Evolutionary conservation across 73 alveolate species (phyloP), one percentile per base, ranked within the genome.

Genomic region (Tetrahymena malaccensis): DNA sequence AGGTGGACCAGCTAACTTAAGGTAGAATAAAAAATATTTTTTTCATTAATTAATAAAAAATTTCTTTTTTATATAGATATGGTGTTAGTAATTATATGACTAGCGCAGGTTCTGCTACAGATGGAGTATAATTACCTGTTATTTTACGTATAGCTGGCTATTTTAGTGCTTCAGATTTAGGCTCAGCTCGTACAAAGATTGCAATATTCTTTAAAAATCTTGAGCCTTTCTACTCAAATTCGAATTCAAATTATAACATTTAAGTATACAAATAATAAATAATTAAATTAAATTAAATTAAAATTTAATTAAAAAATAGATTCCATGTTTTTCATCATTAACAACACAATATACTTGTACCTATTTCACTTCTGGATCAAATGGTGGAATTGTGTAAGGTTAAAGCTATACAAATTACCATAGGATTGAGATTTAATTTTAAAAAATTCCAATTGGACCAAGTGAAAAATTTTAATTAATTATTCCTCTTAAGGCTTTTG

Each of bases 11-110:
- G 13, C 95, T n/a, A 83, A 55, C 35, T 85, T 94, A 35, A 84
- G 95, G 83, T 85, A n/a, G 13, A n/a, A n/a, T 57, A 2, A 2
- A 22, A 6, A 56, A 56, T 9, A 4, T 70, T 27, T 8, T 70
- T 0, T 70, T 70, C 1, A 10, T 4, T 58, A 11, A 4, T 70
- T 0, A 70, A 19, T 70, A 27, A n/a, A 3, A 9, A 8, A 70
- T 3, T n/a, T 31, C 31, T 70, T 50, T 70, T 70, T 7, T 9
- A 22, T 25, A 70, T 27, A 70, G 89, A n/a, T 70, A 85, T 55
- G 96, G 96, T n/a, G 93, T 94, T 19, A 84, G 83, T 17, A 94
- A 94, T n/a, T 94, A 94, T 55, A 43, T 94, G 57, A 83, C 96
- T 37, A 38, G 43, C 11, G 33, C 93, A 34, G 16, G 40, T 0